These are phyloP conservation scores for Paraphoma chrysanthemicola DNA, from an alignment of 2,329 filamentous ascomycete species.

Conservation along the genomic window DNA sequence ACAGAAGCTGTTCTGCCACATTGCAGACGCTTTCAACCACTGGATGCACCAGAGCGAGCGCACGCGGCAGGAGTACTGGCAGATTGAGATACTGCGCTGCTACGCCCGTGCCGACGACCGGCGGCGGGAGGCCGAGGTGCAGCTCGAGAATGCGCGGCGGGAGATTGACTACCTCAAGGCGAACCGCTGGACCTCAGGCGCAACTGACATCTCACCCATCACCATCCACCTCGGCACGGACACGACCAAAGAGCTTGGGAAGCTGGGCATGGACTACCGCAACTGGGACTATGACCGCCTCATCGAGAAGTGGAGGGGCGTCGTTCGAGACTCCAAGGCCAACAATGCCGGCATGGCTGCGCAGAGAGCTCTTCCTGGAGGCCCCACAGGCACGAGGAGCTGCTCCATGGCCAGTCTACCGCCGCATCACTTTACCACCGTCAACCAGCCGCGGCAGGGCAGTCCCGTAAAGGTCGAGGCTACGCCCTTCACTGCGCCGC, in stretches of 20 bases:
- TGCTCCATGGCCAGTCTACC: slow-evolving; percentile 42
- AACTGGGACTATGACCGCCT: slow-evolving; percentile 52
- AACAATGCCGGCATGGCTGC: slow-evolving; percentile 38
- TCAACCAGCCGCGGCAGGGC: slow-evolving; percentile 22
- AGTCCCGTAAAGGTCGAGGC: slow-evolving; percentile 29
- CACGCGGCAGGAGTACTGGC: slow-evolving; percentile 54
- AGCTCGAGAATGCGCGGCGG: slow-evolving; percentile 49
- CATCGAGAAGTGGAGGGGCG: slow-evolving; percentile 48
- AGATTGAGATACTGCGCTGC: slow-evolving; percentile 55
- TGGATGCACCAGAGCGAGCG: slow-evolving; percentile 72
- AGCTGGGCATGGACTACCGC: slow-evolving; percentile 45
- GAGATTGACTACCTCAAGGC: slow-evolving; percentile 52
- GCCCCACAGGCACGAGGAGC: slow-evolving; percentile 23
- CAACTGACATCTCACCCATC: slow-evolving; percentile 38
- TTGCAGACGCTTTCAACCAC: slow-evolving; percentile 77
- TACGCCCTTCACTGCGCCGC: slow-evolving; percentile 38
- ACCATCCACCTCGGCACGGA: slow-evolving; percentile 46
- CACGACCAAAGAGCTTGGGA: slow-evolving; percentile 48
- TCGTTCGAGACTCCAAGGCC: slow-evolving; percentile 43
- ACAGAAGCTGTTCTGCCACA: slow-evolving; percentile 73
- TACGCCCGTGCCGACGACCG: slow-evolving; percentile 51
- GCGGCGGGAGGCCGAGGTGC: slow-evolving; percentile 44
- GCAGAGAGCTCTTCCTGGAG: slow-evolving; percentile 42
- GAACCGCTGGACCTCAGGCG: slow-evolving; percentile 34
- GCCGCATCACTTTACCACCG: slow-evolving; percentile 24